These are phyloP conservation scores for Encephalitozoon intestinalis DNA, from an alignment of 371 early-diverging fungal species.

Conservation along the genomic window DNA sequence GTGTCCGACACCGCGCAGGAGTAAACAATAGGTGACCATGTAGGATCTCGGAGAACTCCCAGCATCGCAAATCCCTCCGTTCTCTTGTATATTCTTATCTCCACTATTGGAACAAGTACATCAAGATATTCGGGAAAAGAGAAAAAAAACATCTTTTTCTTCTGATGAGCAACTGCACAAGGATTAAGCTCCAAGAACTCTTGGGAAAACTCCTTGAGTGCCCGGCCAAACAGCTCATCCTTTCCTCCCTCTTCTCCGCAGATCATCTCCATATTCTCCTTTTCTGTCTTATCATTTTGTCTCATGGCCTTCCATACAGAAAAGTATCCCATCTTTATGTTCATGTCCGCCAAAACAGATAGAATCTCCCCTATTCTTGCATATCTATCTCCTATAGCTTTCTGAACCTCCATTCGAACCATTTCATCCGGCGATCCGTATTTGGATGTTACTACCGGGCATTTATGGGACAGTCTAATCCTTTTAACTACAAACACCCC, in stretches of 20 bases:
- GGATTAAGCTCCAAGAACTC: slow-evolving; percentile 29
- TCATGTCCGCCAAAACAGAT: slow-evolving; percentile 31
- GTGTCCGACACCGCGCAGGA: slow-evolving; percentile 22
- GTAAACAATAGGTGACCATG: slow-evolving; percentile 32
- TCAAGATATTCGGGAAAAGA: slow-evolving; percentile 12
- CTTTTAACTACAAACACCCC: slow-evolving; percentile 52
- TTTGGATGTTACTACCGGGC: slow-evolving; percentile 41
- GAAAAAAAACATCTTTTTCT: slow-evolving; percentile 20
- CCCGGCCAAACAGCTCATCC: neutral
- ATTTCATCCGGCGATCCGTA: slow-evolving; percentile 24
- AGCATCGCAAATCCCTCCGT: slow-evolving; percentile 25
- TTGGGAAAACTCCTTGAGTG: neutral
- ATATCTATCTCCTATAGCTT: neutral
- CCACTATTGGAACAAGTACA: slow-evolving; percentile 28
- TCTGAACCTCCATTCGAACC: slow-evolving; percentile 32
- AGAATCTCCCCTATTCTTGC: slow-evolving; percentile 54
- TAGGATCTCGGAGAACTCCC: slow-evolving; percentile 37
- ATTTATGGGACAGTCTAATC: slow-evolving; percentile 57
- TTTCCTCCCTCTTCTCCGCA: neutral
- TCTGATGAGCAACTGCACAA: neutral
- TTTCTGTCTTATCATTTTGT: slow-evolving; percentile 26
- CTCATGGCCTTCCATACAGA: slow-evolving; percentile 52
- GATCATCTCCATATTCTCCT: slow-evolving; percentile 4
- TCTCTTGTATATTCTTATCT: slow-evolving; percentile 40
- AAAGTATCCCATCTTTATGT: slow-evolving; percentile 56